These are phyloP conservation scores for Corymbia calophylla DNA, from an alignment of 441 rosid genomes.

Conservation along the genomic window DNA sequence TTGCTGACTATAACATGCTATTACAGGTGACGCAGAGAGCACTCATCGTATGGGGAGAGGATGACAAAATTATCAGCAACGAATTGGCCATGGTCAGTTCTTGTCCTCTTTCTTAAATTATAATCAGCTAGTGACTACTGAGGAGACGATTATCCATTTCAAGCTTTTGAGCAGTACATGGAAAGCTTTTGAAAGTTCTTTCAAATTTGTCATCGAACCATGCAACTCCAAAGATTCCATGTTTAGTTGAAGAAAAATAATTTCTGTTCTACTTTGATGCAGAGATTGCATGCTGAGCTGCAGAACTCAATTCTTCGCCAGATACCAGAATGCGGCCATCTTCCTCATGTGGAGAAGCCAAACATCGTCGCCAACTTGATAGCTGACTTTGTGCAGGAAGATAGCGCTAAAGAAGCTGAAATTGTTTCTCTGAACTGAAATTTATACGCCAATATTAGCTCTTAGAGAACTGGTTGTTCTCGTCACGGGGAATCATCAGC, in stretches of 20 bases:
- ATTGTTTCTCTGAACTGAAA: slow-evolving; percentile 1
- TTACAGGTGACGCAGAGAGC: slow-evolving; percentile 63
- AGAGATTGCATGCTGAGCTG: slow-evolving; percentile 66
- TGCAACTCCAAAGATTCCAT: not conserved
- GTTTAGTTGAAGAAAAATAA: not conserved
- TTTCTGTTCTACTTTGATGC: slow-evolving; percentile 7
- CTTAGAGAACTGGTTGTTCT: not conserved
- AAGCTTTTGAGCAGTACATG: not conserved
- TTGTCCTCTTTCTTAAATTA: not conserved
- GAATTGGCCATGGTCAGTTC: slow-evolving; percentile 60
- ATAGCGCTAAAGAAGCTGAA: slow-evolving; percentile 19
- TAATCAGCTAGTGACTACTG: not conserved
- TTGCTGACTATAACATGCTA: not conserved
- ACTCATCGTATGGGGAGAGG: slow-evolving; percentile 78
- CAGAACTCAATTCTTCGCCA: slow-evolving; percentile 50
- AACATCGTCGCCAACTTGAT: slow-evolving; percentile 45
- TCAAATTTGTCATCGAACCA: not conserved
- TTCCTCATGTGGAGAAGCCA: slow-evolving; percentile 83
- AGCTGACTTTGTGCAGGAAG: slow-evolving; percentile 40
- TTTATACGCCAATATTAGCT: not conserved
- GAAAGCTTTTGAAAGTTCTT: not conserved
- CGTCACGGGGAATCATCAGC: not conserved
- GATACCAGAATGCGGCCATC: slow-evolving; percentile 72
- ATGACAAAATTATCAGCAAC: slow-evolving; percentile 67
- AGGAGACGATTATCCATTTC: not conserved